A percentile compares a stretch with the other conserved stretches of the same genome.
Evolutionary conservation across 2,329 filamentous ascomycete species (phyloP).

Genomic region (Rhinocladiella mackenziei): DNA sequence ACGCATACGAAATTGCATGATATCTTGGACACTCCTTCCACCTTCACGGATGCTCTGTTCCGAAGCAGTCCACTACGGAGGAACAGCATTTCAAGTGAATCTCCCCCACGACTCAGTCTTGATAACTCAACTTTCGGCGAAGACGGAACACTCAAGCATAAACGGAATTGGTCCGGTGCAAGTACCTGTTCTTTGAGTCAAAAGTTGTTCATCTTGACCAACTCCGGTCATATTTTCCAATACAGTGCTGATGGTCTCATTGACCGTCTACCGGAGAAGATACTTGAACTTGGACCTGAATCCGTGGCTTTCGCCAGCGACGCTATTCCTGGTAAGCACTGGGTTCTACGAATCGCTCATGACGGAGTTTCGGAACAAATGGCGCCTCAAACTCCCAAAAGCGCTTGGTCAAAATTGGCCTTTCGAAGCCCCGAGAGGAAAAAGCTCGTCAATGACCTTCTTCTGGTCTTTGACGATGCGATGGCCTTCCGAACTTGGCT

Average conservation of each 20-base stretch:
- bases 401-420: constrained; percentile 38
- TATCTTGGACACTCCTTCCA: constrained; percentile 59
- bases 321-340: constrained; percentile 47
- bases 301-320: constrained; percentile 50
- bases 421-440: constrained; percentile 36
- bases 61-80: constrained; percentile 60
- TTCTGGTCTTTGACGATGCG: constrained; percentile 43
- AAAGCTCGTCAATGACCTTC: constrained; percentile 38
- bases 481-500: constrained; percentile 47
- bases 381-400: constrained; percentile 32
- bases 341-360: constrained; percentile 45
- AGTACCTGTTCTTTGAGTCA: constrained; percentile 37
- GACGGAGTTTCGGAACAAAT: constrained; percentile 20
- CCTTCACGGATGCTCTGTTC: constrained; percentile 52
- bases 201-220: constrained; percentile 46
- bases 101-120: constrained; percentile 6
- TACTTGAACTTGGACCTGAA: constrained; percentile 43
- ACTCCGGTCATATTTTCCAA: constrained; percentile 45
- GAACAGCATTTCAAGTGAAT: constrained; percentile 24
- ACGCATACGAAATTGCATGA: constrained; percentile 76
- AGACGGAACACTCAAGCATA: constrained; percentile 34
- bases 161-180: constrained; percentile 36
- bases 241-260: constrained; percentile 44
- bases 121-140: constrained; percentile 34
- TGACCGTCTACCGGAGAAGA: constrained; percentile 46